Evolutionary conservation across 2,329 filamentous ascomycete genomes (phyloP), one percentile per base, ranked within the genome.

Genomic region (Epichloe hybrida): DNA sequence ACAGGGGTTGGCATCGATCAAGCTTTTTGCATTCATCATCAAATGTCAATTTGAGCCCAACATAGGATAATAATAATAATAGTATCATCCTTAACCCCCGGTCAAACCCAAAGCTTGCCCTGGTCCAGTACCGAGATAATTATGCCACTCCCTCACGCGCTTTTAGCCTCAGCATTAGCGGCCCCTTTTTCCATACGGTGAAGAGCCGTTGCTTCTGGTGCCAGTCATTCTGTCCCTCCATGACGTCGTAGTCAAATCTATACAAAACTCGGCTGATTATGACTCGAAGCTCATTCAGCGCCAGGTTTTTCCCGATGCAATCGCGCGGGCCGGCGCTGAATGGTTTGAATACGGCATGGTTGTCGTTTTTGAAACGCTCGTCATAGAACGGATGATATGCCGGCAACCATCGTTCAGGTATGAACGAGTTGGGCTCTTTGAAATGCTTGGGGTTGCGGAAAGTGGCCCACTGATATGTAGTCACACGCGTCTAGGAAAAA

Each of bases 201-300:
- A 55, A 58, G 12, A 43, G 51, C 5, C 54, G 42, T 39, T 60
- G 57, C n/a, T 53, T 53, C 2, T 11, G 21, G 12, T 57, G 56
- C 58, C 59, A 61, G 34, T 57, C 54, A 2, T 53, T 47, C 34
- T 59, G 56, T 2, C 53, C 54, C 3, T 73, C 58, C 3, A 47
- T 3, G 1, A 50, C 8, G 41, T 64, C 57, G 44, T 74, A 54
- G 44, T 76, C 72, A 51, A 76, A 76, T 20, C 68, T 65, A 50
- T 62, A 74, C 2, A 76, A 54, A 5, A 77, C 49, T 8, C 68
- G 66, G 1, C 70, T 65, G 1, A 75, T 52, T 9, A 74, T 68
- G 3, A 75, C 54, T 1, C 73, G 68, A 68, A 76, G 70, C 56
- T 77, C 73, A 3, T 66, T 65, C 44, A 71, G 71, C 1, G 73